Evolutionary conservation across 1,139 yeast species (phyloP), one percentile per base, ranked within the genome.

Genomic region (Starmera stellimalicola): DNA sequence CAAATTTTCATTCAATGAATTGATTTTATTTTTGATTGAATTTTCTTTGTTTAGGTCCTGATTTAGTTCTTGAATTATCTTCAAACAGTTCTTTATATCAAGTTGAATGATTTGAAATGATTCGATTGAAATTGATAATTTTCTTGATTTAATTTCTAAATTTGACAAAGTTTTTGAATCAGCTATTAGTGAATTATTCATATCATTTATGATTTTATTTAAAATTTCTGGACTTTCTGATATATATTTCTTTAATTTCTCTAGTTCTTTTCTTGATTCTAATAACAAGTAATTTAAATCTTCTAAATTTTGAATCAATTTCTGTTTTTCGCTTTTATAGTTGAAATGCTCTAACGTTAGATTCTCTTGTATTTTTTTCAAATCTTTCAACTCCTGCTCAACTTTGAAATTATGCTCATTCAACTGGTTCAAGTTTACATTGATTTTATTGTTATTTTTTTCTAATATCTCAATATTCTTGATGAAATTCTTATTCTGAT

Each of bases 311-410:
- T 70, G 68, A 20, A 78, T 66, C 35, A 82, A 54, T 26, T 70
- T 58, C 15, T 63, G 60, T 48, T 83, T 84, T 37, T 77, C 78
- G 18, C 65, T 60, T 51, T 76, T 80, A 54, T 83, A 82, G 32
- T 67, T 70, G 20, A 69, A 64, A 50, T 82, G 85, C 43, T 81
- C 87, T n/a, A 63, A 56, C 0, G 81, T 69, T 32, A 82, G 58
- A 16, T 64, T 57, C 44, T 81, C 87, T 50, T 83, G 94, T 2
- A 68, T 55, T 33, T 63, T 66, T 42, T 80, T 81, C 42, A 84
- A 62, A 41, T 68, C 65, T 43, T 77, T 70, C 42, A 85, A 62
- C 44, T 81, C 78, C 9, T 59, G 56, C 47, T 82, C 94, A 8
- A 83, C 60, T 36, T 71, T 66, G 14, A 65, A 54, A 47, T 81